Conservation (phyloP, 768 basidiomycete genomes). For the Hemileccinum rubropunctum region DNA sequence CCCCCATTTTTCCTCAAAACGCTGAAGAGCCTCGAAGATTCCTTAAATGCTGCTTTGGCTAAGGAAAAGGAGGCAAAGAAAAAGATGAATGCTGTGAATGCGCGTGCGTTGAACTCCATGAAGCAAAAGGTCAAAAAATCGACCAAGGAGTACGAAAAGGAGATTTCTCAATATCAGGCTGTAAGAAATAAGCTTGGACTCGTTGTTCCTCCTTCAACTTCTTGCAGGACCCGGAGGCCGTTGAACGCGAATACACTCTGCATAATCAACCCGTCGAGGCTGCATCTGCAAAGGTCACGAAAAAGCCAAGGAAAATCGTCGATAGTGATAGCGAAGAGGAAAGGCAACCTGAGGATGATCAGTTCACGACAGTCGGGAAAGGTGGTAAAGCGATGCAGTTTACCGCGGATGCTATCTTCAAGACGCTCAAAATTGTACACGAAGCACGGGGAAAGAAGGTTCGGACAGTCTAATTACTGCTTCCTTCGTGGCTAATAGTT, state of each 20-base stretch:
- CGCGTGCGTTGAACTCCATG: constrained; percentile 94
- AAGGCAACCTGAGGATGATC: constrained; percentile 45
- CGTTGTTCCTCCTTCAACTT: neutral
- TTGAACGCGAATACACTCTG: constrained; percentile 71
- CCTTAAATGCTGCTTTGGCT: constrained; percentile 66
- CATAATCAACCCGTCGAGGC: constrained; percentile 47
- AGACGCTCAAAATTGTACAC: constrained; percentile 85
- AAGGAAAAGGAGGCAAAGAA: constrained; percentile 92
- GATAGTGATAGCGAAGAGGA: constrained; percentile 44
- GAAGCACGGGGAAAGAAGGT: constrained; percentile 98
- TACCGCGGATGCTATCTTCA: constrained; percentile 85
- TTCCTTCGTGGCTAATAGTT: constrained; percentile 10
- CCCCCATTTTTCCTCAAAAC: constrained; percentile 84
- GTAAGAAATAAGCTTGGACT: constrained; percentile 40
- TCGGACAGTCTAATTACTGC: constrained; percentile 8
- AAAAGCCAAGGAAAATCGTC: constrained; percentile 34
- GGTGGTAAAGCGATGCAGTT: constrained; percentile 83
- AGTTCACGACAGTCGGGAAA: constrained; percentile 89
- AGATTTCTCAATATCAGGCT: constrained; percentile 74
- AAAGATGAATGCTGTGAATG: constrained; percentile 94
- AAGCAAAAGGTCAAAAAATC: constrained; percentile 97
- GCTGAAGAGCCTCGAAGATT: constrained; percentile 69
- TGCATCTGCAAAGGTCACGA: constrained; percentile 34
- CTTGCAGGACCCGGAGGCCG: constrained; percentile 80
- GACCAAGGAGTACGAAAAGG: constrained; percentile 81